Evolutionary conservation across 257 asterid species (phyloP).

Genomic region (Nicotiana otophora): DNA sequence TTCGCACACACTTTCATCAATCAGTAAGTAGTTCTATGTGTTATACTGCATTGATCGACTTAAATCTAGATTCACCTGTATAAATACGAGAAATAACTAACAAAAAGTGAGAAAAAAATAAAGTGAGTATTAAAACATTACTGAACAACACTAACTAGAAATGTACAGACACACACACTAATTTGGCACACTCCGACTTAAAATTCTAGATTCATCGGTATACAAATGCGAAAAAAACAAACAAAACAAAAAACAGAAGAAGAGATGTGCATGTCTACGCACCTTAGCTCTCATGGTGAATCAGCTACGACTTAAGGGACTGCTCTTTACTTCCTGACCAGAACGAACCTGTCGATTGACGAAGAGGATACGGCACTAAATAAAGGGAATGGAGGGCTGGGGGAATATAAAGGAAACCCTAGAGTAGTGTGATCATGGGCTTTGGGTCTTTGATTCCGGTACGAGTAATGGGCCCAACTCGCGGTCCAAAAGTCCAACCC

Average conservation of each 20-base stretch:
- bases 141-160: not conserved
- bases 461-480: not conserved
- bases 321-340: not conserved
- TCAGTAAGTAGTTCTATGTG: too few relatives aligned
- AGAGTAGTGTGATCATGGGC: not conserved
- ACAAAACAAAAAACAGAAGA: too few relatives aligned
- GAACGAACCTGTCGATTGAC: not conserved
- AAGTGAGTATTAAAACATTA: not conserved
- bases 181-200: too few relatives aligned
- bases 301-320: not conserved
- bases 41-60: too few relatives aligned
- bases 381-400: not conserved
- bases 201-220: too few relatives aligned
- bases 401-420: constrained; percentile 11
- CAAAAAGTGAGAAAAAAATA: not conserved
- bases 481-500: too few relatives aligned
- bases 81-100: too few relatives aligned
- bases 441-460: not conserved
- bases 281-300: constrained; percentile 23
- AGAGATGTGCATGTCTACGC: not conserved
- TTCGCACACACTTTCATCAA: too few relatives aligned
- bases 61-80: too few relatives aligned
- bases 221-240: too few relatives aligned
- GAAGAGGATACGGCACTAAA: not conserved
- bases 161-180: not conserved